Evolutionary conservation across 2,329 filamentous ascomycete genomes (phyloP).

Genomic region (Ciborinia camelliae): DNA sequence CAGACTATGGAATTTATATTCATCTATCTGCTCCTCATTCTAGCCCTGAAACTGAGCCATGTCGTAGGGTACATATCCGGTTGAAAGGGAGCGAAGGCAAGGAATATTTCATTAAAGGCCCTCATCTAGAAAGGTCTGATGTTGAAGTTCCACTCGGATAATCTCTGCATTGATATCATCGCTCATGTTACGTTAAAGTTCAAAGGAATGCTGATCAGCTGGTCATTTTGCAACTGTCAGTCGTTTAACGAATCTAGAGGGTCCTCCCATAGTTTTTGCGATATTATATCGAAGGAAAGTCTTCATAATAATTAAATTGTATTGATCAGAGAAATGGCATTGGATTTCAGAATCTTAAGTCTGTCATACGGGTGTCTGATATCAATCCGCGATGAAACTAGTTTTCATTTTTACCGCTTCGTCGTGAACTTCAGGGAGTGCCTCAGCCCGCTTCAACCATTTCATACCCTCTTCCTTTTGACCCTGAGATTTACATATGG

Average conservation of each 20-base stretch:
- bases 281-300: not conserved
- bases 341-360: not conserved
- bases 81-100: no score
- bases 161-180: not conserved
- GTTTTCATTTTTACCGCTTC: constrained; percentile 5
- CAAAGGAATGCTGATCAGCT: no score
- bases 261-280: not conserved
- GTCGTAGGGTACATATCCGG: no score
- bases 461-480: constrained; percentile 23
- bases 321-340: not conserved
- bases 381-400: not conserved
- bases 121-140: not conserved
- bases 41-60: not conserved
- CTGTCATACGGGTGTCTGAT: not conserved
- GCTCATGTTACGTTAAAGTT: no score
- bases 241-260: not conserved
- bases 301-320: not conserved
- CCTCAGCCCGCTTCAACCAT: constrained; percentile 31
- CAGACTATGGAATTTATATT: not conserved
- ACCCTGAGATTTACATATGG: constrained; percentile 29
- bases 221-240: not conserved
- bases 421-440: not conserved
- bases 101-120: not conserved
- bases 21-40: not conserved
- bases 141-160: not conserved